Evolutionary conservation across 2,329 filamentous ascomycete species (phyloP), one percentile per base, ranked within the genome.

Genomic region (Sarocladium strictum): DNA sequence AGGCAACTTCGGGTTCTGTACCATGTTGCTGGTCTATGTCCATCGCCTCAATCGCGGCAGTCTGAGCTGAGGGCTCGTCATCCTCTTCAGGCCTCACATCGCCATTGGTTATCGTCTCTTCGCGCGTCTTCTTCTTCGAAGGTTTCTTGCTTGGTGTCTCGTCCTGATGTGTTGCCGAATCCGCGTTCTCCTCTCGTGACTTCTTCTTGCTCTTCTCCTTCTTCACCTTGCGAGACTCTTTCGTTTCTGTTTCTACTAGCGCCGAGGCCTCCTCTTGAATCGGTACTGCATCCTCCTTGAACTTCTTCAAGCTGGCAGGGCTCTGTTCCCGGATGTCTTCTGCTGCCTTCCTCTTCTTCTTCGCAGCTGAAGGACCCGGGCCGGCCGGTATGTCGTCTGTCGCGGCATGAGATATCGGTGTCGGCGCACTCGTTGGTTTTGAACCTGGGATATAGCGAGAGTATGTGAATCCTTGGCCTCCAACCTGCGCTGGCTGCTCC

Each of bases 391-490:
- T 3, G 5, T 35, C 47, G 17, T 51, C 47, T 21, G 27, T 23
- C 27, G 27, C 5, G 4, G 12, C 3, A 53, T 45, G 32, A 40
- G 37, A 37, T 45, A 45, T 41, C 35, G 23, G 47, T 23, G 23
- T 29, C 11, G 40, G 50, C 17, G 58, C 54, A 17, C 54, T 38
- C 2, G 54, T 52, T 6, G 60, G 27, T 55, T 66, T 67, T 47
- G 63, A 56, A 35, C 63, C 62, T 0, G 70, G 73, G 10, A 77
- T 63, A 58, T 77, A 76, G 57, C 74, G 69, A 43, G 73, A 66
- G 59, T 76, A 75, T 50, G 58, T 59, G 55, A 63, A 66, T 23
- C 59, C 62, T 53, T 63, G 60, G 1, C 53, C 43, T 26, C 57
- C 56, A 23, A 57, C 56, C 45, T 27, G 57, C 50, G 41, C 55